These are phyloP conservation scores for Lyophyllum semitale DNA, from an alignment of 768 basidiomycete species.

Conservation along the genomic window DNA sequence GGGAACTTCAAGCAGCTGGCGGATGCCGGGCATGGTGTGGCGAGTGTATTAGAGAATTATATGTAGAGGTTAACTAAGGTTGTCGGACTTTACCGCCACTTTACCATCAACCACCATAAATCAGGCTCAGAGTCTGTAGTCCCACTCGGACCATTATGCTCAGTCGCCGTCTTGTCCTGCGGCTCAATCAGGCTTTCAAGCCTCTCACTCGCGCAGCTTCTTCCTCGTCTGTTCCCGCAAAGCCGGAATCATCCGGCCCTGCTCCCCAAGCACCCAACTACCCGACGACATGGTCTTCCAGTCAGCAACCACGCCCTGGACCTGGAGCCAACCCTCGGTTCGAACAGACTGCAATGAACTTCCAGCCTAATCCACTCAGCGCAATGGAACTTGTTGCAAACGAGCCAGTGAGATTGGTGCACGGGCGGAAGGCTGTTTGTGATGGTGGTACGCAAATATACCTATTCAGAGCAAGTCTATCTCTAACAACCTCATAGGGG, in stretches of 20 bases:
- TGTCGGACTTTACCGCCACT: conserved; percentile 12
- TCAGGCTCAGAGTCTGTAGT: not conserved
- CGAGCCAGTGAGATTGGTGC: conserved; percentile 82
- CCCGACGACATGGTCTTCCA: conserved; percentile 81
- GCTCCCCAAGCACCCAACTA: conserved; percentile 82
- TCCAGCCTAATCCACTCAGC: conserved; percentile 87
- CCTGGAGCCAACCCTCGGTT: conserved; percentile 74
- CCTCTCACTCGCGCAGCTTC: conserved; percentile 30
- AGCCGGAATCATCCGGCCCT: conserved; percentile 32
- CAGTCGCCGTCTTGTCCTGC: conserved; percentile 37
- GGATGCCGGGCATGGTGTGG: conserved; percentile 10
- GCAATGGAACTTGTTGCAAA: conserved; percentile 89
- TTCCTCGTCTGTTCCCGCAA: conserved; percentile 26
- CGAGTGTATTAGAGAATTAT: not conserved
- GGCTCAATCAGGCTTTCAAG: conserved; percentile 30
- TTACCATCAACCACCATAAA: conserved; percentile 5
- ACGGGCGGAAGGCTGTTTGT: conserved; percentile 85
- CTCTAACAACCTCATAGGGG: conserved; percentile 52
- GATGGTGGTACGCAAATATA: conserved; percentile 80
- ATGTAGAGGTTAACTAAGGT: not conserved
- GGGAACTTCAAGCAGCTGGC: conserved; percentile 22
- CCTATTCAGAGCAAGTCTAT: not conserved
- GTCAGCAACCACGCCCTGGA: conserved; percentile 70
- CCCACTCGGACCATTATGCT: conserved; percentile 33
- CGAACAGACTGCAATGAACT: conserved; percentile 85